Evolutionary conservation across 2,329 filamentous ascomycete genomes (phyloP).

Genomic region (Fusarium begoniae): DNA sequence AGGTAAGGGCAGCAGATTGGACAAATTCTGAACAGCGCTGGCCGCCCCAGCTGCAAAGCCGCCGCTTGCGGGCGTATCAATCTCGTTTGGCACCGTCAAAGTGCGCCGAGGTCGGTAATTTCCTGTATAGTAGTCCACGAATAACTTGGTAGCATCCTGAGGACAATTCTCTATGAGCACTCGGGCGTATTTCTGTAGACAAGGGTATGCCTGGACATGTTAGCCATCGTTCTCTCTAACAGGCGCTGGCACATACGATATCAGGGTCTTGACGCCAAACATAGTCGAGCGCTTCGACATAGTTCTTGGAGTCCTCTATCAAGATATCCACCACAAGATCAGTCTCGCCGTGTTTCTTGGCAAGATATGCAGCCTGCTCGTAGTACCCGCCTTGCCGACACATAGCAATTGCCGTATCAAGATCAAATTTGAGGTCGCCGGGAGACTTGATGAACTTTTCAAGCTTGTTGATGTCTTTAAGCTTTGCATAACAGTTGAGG

Average conservation of each 20-base stretch:
- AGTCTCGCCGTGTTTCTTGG: slow-evolving; percentile 92
- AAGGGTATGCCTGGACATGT: slow-evolving; percentile 76
- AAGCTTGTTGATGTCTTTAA: slow-evolving; percentile 96
- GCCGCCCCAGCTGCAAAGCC: slow-evolving; percentile 68
- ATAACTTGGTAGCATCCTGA: slow-evolving; percentile 82
- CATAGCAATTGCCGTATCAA: slow-evolving; percentile 97
- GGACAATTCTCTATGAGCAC: slow-evolving; percentile 90
- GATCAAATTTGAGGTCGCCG: slow-evolving; percentile 92
- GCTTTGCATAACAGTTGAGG: slow-evolving; percentile 96
- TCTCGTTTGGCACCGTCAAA: slow-evolving; percentile 48
- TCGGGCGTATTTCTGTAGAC: slow-evolving; percentile 93
- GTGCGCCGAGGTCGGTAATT: slow-evolving; percentile 79
- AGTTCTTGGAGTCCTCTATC: slow-evolving; percentile 93
- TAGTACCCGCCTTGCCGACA: slow-evolving; percentile 97
- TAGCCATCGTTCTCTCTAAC: slow-evolving; percentile 34
- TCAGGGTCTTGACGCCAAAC: slow-evolving; percentile 88
- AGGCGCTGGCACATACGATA: slow-evolving; percentile 60
- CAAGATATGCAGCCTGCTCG: slow-evolving; percentile 94
- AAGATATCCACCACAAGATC: slow-evolving; percentile 95
- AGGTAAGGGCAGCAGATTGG: slow-evolving; percentile 82
- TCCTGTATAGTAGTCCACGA: slow-evolving; percentile 95
- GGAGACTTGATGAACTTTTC: slow-evolving; percentile 97
- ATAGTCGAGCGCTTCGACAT: slow-evolving; percentile 87
- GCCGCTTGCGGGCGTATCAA: slow-evolving; percentile 50
- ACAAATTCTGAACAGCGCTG: slow-evolving; percentile 85